Evolutionary conservation across 1,284 basidiomycete genomes (phyloP).

Genomic region (Cryptococcus sp.): DNA sequence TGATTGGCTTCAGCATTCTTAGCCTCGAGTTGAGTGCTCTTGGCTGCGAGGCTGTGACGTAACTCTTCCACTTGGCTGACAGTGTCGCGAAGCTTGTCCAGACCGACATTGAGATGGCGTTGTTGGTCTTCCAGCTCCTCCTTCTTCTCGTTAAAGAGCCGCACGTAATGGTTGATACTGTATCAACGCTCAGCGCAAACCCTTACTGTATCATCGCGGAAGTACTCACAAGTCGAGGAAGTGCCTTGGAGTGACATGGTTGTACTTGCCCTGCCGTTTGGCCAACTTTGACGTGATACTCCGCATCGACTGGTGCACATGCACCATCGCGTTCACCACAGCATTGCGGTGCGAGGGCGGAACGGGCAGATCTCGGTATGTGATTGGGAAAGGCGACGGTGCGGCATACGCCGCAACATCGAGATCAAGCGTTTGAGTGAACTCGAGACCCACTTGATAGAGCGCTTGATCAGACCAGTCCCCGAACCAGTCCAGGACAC

Average conservation of each 20-base stretch:
- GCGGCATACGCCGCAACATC: slow-evolving; percentile 77
- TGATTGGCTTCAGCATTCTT: slow-evolving; percentile 96
- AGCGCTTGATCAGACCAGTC: slow-evolving; percentile 98
- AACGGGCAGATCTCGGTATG: slow-evolving; percentile 75
- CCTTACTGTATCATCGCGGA: background rate
- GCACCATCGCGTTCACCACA: slow-evolving; percentile 89
- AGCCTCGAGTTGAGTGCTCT: slow-evolving; percentile 86
- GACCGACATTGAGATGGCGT: slow-evolving; percentile 94
- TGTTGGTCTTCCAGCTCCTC: slow-evolving; percentile 99
- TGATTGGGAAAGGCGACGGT: slow-evolving; percentile 79
- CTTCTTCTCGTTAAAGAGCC: slow-evolving; percentile 96
- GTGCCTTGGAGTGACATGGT: slow-evolving; percentile 96
- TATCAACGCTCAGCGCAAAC: slow-evolving; percentile 2
- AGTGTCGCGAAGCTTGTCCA: slow-evolving; percentile 95
- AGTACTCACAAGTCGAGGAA: slow-evolving; percentile 94
- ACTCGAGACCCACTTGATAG: slow-evolving; percentile 94
- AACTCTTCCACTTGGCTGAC: slow-evolving; percentile 95
- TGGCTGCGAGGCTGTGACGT: slow-evolving; percentile 90
- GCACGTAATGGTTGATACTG: slow-evolving; percentile 96
- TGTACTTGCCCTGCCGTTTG: slow-evolving; percentile 87
- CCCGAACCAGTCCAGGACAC: slow-evolving; percentile 97
- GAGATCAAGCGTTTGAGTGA: slow-evolving; percentile 86
- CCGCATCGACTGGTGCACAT: slow-evolving; percentile 88
- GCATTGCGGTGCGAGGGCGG: slow-evolving; percentile 74
- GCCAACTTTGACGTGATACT: slow-evolving; percentile 85